Percentiles rank a stretch among this genome's conserved stretches.
Evolutionary conservation across 768 basidiomycete genomes (phyloP).

Genomic region (Thelephora aurantiotincta): DNA sequence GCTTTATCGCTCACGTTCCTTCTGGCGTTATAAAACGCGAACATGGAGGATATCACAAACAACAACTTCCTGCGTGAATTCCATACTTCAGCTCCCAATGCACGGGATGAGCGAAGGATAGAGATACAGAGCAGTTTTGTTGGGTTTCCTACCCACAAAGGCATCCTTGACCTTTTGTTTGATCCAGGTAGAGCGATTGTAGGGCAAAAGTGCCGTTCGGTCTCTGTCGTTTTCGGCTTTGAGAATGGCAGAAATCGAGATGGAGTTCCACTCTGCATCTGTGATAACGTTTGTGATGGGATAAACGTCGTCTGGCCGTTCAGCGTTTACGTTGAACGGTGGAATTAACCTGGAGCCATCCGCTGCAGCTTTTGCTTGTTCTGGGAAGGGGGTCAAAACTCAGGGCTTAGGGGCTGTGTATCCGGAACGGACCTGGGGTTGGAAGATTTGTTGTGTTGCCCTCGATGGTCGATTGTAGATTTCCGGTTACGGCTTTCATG

Average conservation of each 20-base stretch:
- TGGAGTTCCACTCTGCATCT: slow-evolving; percentile 63
- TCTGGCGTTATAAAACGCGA: slow-evolving; percentile 45
- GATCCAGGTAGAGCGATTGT: slow-evolving; percentile 53
- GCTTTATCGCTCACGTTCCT: slow-evolving; percentile 32
- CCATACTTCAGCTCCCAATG: background rate
- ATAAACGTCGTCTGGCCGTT: slow-evolving; percentile 60
- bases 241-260: slow-evolving; percentile 44
- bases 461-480: slow-evolving; percentile 75
- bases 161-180: slow-evolving; percentile 41
- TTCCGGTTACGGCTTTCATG: slow-evolving; percentile 72
- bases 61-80: slow-evolving; percentile 46
- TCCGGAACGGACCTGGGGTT: slow-evolving; percentile 40
- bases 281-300: slow-evolving; percentile 65
- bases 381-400: slow-evolving; percentile 20
- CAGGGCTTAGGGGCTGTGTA: slow-evolving; percentile 1
- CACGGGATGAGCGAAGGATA: background rate
- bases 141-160: slow-evolving; percentile 29
- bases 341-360: slow-evolving; percentile 67
- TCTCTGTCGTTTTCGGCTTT: slow-evolving; percentile 32
- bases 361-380: slow-evolving; percentile 48
- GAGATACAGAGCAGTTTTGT: slow-evolving; percentile 49
- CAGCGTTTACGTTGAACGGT: slow-evolving; percentile 50
- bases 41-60: slow-evolving; percentile 72
- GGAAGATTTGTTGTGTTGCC: slow-evolving; percentile 56
- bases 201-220: slow-evolving; percentile 44